Conservation (phyloP, 2,329 filamentous ascomycete species). For the Ambrosiella beaveri region DNA sequence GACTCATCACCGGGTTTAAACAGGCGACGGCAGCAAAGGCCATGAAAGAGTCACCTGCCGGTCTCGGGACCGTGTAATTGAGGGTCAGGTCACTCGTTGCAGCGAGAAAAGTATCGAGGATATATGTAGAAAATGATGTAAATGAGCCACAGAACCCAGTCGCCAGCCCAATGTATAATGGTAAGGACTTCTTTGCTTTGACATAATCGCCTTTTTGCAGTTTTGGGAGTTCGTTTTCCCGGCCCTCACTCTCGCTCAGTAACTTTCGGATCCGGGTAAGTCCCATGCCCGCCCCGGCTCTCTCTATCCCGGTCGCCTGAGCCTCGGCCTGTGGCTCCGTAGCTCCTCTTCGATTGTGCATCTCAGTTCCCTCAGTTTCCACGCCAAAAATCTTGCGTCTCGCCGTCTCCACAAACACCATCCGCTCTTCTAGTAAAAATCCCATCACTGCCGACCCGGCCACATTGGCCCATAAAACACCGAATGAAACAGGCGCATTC, state of each 20-base stretch:
- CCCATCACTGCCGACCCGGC: constrained; percentile 69
- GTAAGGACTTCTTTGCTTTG: constrained; percentile 65
- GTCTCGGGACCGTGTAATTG: constrained; percentile 28
- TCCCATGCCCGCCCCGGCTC: neutral
- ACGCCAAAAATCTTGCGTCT: neutral
- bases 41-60: constrained; percentile 67
- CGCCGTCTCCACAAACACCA: constrained; percentile 40
- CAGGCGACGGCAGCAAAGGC: constrained; percentile 62
- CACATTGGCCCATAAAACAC: constrained; percentile 77
- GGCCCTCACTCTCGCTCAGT: constrained; percentile 10
- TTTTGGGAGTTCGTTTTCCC: neutral
- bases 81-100: constrained; percentile 52
- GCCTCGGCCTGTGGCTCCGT: constrained; percentile 1
- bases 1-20: constrained; percentile 50
- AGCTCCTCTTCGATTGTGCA: neutral
- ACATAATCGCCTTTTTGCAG: constrained; percentile 22
- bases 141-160: constrained; percentile 82
- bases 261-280: neutral
- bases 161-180: constrained; percentile 70
- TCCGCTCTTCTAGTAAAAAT: constrained; percentile 63
- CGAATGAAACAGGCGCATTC: constrained; percentile 55
- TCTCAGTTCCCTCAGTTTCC: neutral
- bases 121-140: constrained; percentile 77
- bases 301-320: neutral
- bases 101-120: constrained; percentile 63